Evolutionary conservation across 176 grass and related monocot species (phyloP), one percentile per base, ranked within the genome.

Genomic region (Bonia amplexicaulis): DNA sequence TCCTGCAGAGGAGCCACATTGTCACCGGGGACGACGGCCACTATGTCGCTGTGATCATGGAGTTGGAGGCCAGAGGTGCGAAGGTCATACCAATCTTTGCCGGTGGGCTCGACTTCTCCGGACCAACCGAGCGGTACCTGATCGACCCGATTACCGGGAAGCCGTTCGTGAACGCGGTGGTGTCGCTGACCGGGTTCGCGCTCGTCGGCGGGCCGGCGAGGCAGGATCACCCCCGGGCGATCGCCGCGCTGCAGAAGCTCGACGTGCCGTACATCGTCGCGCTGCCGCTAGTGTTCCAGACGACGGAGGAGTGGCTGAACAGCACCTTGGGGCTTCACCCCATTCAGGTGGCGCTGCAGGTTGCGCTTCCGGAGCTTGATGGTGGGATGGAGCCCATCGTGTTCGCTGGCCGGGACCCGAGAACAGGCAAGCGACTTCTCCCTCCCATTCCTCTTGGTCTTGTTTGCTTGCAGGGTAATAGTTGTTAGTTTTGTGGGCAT

Each of bases 11-110:
- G 81, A 99, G 96, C 76, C 96, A 99, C 89, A 99, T 99, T 41
- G 96, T 99, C 66, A 99, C 96, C 3, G 96, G 96, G 0, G 96
- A 99, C 52, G 96, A 99, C 16, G 90, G 91, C 0, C 96, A 99
- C 92, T 99, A 99, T 69, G 96, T 99, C 27, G 96, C 96, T 3
- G 96, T 99, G 39, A 96, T 99, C 84, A 99, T 99, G 96, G 96
- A 99, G 88, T 68, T 99, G 74, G 93, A 99, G 93, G 96, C 96
- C 31, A 89, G 49, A 40, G 96, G 96, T 22, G 96, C 96, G 3
- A 99, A 90, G 81, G 96, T 99, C 53, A 88, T 99, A 14, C 96
- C 96, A 0, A 91, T 99, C 79, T 99, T 99, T 53, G 90, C 96
- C 9, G 96, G 96, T 1, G 93, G 96, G 2, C 92, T 99, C 31